Evolutionary conservation across 106 monocot genomes (phyloP), one percentile per base, ranked within the genome.

Genomic region (Dendrobium chrysotoxum): DNA sequence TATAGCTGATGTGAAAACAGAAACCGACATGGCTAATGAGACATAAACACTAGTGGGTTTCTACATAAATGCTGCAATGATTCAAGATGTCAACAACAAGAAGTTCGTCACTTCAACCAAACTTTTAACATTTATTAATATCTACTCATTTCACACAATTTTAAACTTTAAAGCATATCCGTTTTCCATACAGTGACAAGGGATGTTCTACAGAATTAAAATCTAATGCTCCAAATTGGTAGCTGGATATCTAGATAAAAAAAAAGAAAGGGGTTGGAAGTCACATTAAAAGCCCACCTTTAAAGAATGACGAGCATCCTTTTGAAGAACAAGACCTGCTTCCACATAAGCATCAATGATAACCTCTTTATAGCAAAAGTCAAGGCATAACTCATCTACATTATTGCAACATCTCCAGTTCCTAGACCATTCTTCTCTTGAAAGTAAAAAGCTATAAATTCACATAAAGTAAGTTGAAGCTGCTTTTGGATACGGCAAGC

Each of bases 401-500:
- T 64, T 16, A 72, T 64, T 28, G 15, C 23, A 78, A 82, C 13
- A 50, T 78, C 45, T 58, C 23, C 55, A 30, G 9, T 25, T 82
- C 7, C 54, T 53, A 78, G 21, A 79, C 15, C 78, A 11, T 13
- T 71, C 54, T 57, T 30, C 40, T 65, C 41, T 3, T 17, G 77
- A 35, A 53, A 58, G 28, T 72, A 44, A 3, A 75, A 82, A 26
- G 61, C n/a, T 40, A 70, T 28, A 85, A 53, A 66, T 5, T 74
- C 15, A 3, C 45, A 76, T 61, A 66, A 72, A 42, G 30, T 73
- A 65, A 45, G 26, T 15, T 28, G 70, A 28, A 66, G 64, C 39
- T 79, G 28, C 7, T 47, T 84, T 72, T 79, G 96, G 93, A 96
- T 98, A 99, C 98, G 86, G 65, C 98, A 99, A 75, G 92, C 98